These are phyloP conservation scores for Chrysanthemum seticuspe DNA, from an alignment of 129 eudicot genomes.

Conservation along the genomic window DNA sequence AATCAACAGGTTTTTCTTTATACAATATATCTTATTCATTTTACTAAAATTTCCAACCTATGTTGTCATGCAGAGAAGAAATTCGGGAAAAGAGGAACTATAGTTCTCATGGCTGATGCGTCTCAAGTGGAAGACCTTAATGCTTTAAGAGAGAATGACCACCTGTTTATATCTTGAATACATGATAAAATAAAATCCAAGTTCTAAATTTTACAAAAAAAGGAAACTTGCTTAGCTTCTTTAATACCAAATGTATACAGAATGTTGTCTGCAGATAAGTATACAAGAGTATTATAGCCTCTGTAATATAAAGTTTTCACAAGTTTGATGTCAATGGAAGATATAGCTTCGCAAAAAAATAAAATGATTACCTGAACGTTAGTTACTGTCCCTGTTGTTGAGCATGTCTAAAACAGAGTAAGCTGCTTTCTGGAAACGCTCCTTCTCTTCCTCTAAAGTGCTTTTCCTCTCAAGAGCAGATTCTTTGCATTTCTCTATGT, in stretches of 20 bases:
- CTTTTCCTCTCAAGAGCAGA: constrained; percentile 61
- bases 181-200: background rate
- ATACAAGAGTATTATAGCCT: constrained; percentile 5
- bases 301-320: constrained; percentile 2
- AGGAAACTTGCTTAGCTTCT: constrained; percentile 21
- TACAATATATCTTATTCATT: background rate
- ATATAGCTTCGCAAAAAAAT: background rate
- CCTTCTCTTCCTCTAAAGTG: constrained; percentile 66
- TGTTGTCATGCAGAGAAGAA: constrained; percentile 46
- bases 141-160: constrained; percentile 63
- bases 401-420: constrained; percentile 78
- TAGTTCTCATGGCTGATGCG: constrained; percentile 56
- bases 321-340: background rate
- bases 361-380: constrained; percentile 26
- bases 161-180: constrained; percentile 42
- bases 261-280: constrained; percentile 24
- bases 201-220: background rate
- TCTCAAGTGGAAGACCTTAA: constrained; percentile 60
- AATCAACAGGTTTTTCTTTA: background rate
- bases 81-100: constrained; percentile 50
- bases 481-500: constrained; percentile 72
- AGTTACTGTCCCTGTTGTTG: constrained; percentile 42
- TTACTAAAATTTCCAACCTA: background rate
- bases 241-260: constrained; percentile 10
- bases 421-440: constrained; percentile 80